Evolutionary conservation across 1,284 basidiomycete genomes (phyloP).

Genomic region (Puccinia novopanici): DNA sequence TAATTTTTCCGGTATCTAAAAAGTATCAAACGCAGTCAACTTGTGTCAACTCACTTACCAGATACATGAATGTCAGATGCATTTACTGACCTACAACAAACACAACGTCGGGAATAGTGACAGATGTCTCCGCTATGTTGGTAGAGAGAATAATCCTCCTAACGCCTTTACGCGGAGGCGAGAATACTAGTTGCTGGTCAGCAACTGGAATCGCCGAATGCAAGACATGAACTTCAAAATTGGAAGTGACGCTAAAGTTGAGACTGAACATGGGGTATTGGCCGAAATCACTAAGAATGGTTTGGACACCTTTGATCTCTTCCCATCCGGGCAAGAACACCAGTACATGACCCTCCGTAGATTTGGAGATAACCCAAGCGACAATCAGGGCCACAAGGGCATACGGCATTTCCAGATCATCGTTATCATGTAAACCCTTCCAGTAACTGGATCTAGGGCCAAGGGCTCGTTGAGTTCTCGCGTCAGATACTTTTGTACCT

Average conservation of each 20-base stretch:
- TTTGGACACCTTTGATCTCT: conserved; percentile 80
- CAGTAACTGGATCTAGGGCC: conserved; percentile 53
- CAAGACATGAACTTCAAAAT: conserved; percentile 79
- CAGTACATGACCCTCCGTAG: conserved; percentile 82
- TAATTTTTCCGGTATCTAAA: conserved; percentile 77
- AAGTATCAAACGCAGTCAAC: background rate
- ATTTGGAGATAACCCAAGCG: conserved; percentile 73
- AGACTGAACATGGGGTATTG: conserved; percentile 66
- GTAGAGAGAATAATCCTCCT: conserved; percentile 64
- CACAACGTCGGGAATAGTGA: conserved; percentile 95
- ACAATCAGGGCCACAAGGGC: conserved; percentile 80
- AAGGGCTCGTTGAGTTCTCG: conserved; percentile 67
- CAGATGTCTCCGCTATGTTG: conserved; percentile 93
- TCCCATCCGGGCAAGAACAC: conserved; percentile 84
- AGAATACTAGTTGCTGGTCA: conserved; percentile 89
- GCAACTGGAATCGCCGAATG: conserved; percentile 87
- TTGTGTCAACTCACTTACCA: background rate
- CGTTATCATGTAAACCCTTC: conserved; percentile 60
- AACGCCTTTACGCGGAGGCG: conserved; percentile 53
- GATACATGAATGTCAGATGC: background rate
- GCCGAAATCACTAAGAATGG: conserved; percentile 65
- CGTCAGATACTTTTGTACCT: conserved; percentile 74
- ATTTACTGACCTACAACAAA: conserved; percentile 63
- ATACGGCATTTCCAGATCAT: conserved; percentile 79
- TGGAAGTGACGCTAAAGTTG: conserved; percentile 67